These are phyloP conservation scores for Penicillium subrubescens DNA, from an alignment of 495 filamentous ascomycete genomes.

Conservation along the genomic window DNA sequence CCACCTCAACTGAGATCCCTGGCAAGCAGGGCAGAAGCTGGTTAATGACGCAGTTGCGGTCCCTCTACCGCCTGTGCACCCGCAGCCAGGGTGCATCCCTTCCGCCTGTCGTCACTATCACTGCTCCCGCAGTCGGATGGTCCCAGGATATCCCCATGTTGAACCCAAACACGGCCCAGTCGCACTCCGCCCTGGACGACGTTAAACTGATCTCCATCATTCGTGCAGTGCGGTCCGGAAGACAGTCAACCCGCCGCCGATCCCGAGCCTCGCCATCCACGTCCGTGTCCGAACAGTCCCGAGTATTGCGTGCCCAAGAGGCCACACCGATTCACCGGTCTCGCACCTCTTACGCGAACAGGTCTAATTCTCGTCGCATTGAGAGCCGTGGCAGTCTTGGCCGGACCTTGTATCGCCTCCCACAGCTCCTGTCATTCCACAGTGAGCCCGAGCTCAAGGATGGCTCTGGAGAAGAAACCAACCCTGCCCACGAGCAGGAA, in stretches of 20 bases:
- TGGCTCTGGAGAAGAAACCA: conserved; percentile 21
- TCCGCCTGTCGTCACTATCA: neutral
- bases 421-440: conserved; percentile 26
- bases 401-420: conserved; percentile 40
- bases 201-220: conserved; percentile 1
- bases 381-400: conserved; percentile 36
- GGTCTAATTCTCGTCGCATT: conserved; percentile 31
- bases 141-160: neutral
- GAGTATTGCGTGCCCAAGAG: conserved; percentile 9
- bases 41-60: neutral
- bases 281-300: neutral
- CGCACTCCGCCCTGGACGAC: conserved; percentile 1
- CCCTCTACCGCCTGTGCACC: neutral
- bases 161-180: neutral
- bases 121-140: neutral
- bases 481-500: neutral
- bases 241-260: neutral
- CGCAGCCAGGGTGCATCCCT: neutral
- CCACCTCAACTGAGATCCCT: neutral
- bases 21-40: neutral
- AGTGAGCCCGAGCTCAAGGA: conserved; percentile 13
- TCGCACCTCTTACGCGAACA: conserved; percentile 29
- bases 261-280: neutral
- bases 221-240: neutral
- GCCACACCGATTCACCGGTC: conserved; percentile 16